Base-by-base conservation (phyloP, 1,284 basidiomycete species). In the Coriolopsis trogii region DNA sequence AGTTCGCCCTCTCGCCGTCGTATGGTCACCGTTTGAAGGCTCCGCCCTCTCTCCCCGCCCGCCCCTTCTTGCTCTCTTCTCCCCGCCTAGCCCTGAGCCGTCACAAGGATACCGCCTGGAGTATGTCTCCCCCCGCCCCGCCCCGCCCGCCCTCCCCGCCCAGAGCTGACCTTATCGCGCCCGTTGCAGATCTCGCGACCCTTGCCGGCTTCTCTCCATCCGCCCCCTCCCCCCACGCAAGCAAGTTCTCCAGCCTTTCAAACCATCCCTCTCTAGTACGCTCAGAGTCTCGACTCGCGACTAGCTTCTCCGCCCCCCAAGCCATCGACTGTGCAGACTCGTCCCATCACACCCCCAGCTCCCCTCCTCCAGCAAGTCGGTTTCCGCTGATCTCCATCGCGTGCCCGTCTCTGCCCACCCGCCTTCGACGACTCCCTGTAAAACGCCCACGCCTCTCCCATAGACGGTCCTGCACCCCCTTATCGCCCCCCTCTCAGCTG, bases 161-260 rank as follows among this genome's bases (percentile, higher is more conserved):
- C 30, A 60, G 59, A 47, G 31, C 49, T 29, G 12, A 39, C 26
- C 43, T 30, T 51, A 46, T 60, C 33, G 41, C 44, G 12, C 21
- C 45, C 49, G 39, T 40, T 41, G 33, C 70, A 92, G 88, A 80
- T 84, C 90, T 94, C 92, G 91, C 91, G 92, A 93, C 92, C 91
- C 92, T 92, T 88, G 85, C 81, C 88, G 87, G 88, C 86, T 78
- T 81, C 87, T 80, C 70, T 71, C 71, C 65, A 63, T 68, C 79
- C 80, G 75, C 69, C 70, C 65, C 9, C 9, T 59, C 66, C 68
- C 69, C 64, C 59, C 57, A 28, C 37, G 7, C 43, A 46, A 51
- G 60, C 64, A 66, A 70, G 63, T 62, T 66, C 52, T 26, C 48
- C 41, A 20, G 40, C 49, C 49, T 48, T 51, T 63, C 67, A 61